Evolutionary conservation across 106 monocot genomes (phyloP).

Genomic region (Allium cepa): DNA sequence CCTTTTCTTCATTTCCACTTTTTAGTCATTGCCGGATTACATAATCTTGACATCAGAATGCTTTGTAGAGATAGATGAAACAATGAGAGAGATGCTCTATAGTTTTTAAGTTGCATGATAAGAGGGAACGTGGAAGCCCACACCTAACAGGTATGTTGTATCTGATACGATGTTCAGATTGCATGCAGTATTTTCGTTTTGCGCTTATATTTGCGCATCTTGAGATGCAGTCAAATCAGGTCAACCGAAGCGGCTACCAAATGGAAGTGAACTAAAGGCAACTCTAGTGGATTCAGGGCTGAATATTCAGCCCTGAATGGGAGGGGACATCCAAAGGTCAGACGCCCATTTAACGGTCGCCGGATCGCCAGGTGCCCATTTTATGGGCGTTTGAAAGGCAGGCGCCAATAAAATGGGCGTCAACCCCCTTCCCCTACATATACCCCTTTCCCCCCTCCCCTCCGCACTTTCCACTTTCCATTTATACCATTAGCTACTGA

Average conservation of each 20-base stretch:
- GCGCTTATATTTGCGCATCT: constrained; percentile 2
- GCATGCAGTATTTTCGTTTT: no score
- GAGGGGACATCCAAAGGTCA: no score
- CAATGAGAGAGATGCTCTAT: constrained; percentile 85
- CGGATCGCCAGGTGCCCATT: no score
- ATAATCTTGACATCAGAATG: not conserved
- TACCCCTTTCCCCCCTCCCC: no score
- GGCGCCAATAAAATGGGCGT: no score
- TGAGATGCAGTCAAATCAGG: constrained; percentile 63
- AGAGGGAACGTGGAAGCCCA: constrained; percentile 40
- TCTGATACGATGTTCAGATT: not conserved
- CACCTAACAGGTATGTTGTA: constrained; percentile 84
- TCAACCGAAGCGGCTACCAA: constrained; percentile 81
- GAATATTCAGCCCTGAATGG: no score
- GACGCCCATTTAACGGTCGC: no score
- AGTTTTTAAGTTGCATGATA: constrained; percentile 62
- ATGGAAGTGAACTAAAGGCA: constrained; percentile 81
- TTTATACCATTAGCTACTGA: no score
- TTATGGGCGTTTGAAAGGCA: no score
- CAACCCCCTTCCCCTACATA: no score
- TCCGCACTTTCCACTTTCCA: no score
- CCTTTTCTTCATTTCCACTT: not conserved
- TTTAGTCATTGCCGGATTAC: constrained; percentile 2
- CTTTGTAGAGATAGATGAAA: constrained; percentile 64
- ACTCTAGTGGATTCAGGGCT: no score